These are phyloP conservation scores for Starmerella tilneyi DNA, from an alignment of 805 yeast genomes.

Conservation along the genomic window DNA sequence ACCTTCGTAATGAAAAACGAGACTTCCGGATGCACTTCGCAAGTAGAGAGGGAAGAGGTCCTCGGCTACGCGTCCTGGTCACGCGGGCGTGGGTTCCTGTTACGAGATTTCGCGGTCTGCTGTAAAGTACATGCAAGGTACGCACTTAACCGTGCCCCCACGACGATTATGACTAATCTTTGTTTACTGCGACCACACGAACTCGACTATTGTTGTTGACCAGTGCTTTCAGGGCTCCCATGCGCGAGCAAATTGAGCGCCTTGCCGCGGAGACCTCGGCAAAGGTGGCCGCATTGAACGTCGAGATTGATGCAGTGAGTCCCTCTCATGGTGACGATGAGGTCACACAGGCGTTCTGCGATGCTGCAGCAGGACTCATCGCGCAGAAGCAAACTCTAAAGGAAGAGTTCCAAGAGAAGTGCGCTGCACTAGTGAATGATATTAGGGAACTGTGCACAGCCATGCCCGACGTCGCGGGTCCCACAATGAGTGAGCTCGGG, in stretches of 20 bases:
- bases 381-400: not conserved
- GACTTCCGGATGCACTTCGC: too few relatives aligned
- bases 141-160: slow-evolving; percentile 2
- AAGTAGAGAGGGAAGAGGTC: too few relatives aligned
- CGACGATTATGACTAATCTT: not conserved
- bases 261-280: not conserved
- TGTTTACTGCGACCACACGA: slow-evolving; percentile 4
- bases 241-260: not conserved
- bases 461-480: slow-evolving; percentile 2
- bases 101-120: too few relatives aligned
- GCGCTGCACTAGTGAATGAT: not conserved
- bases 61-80: too few relatives aligned
- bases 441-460: not conserved
- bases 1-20: too few relatives aligned
- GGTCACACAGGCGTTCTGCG: not conserved
- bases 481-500: slow-evolving; percentile 1
- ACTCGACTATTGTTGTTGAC: not conserved
- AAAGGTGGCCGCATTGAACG: not conserved
- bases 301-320: not conserved
- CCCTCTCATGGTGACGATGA: not conserved
- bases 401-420: not conserved
- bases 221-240: not conserved
- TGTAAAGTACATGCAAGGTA: too few relatives aligned
- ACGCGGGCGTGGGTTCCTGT: too few relatives aligned
- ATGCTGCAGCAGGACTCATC: slow-evolving; percentile 1